Evolutionary conservation across 2,329 filamentous ascomycete genomes (phyloP).

Genomic region (Nemania bipapillata): DNA sequence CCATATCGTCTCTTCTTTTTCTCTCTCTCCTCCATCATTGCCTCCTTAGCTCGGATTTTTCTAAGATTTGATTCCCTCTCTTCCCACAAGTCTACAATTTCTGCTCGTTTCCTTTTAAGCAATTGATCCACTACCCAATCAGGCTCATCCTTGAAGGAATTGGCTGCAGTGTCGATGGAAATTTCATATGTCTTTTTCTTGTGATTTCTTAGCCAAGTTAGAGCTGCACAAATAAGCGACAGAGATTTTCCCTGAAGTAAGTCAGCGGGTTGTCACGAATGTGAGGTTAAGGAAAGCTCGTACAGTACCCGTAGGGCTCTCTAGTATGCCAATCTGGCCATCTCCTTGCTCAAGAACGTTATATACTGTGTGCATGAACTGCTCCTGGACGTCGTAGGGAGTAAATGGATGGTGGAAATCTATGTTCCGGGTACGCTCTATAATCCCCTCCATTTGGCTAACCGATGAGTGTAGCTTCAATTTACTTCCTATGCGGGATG

Average conservation of each 20-base stretch:
- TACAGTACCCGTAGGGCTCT: slow-evolving; percentile 87
- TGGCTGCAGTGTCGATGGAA: slow-evolving; percentile 59
- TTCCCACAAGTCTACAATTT: slow-evolving; percentile 72
- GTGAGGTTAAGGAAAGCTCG: background rate
- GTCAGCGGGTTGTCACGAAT: slow-evolving; percentile 37
- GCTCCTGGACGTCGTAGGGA: slow-evolving; percentile 85
- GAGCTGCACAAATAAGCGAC: slow-evolving; percentile 85
- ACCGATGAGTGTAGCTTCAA: background rate
- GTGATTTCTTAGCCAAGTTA: slow-evolving; percentile 90
- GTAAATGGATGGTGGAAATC: slow-evolving; percentile 88
- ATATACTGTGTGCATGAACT: slow-evolving; percentile 89
- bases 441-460: slow-evolving; percentile 44
- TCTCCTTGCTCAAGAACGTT: slow-evolving; percentile 74
- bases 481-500: background rate
- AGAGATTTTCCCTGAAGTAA: slow-evolving; percentile 79
- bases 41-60: slow-evolving; percentile 71
- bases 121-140: slow-evolving; percentile 86
- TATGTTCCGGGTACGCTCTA: slow-evolving; percentile 49
- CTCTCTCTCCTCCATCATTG: slow-evolving; percentile 64
- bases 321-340: slow-evolving; percentile 85
- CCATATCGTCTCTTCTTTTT: slow-evolving; percentile 61
- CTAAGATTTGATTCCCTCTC: slow-evolving; percentile 79
- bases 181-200: slow-evolving; percentile 71
- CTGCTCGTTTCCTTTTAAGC: slow-evolving; percentile 72
- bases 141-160: slow-evolving; percentile 73